phyloP scores from a whole-genome alignment of 371 early-diverging fungal genomes.

The Mortierella polycephala region DNA sequence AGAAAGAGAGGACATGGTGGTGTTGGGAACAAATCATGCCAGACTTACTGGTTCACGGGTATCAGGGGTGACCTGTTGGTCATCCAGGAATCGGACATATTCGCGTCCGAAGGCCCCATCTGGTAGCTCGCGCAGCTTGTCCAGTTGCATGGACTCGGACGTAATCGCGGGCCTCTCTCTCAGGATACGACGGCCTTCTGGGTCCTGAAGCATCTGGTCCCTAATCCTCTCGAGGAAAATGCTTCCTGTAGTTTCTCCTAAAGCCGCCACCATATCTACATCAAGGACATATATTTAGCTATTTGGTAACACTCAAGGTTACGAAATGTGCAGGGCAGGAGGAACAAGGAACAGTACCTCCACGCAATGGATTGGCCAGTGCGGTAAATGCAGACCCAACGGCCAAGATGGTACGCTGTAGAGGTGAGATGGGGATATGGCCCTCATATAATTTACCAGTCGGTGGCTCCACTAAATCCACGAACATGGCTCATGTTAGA shows the following conservation, averaged over 20 bases:
- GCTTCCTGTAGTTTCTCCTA: conserved; percentile 91
- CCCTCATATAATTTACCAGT: conserved; percentile 62
- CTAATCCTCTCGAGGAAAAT: conserved; percentile 74
- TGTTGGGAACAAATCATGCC: background rate
- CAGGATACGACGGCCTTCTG: conserved; percentile 84
- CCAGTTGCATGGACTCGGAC: conserved; percentile 72
- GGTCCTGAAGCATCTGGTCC: conserved; percentile 80
- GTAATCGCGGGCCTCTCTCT: conserved; percentile 83
- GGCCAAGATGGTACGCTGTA: conserved; percentile 73
- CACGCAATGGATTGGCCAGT: conserved; percentile 79
- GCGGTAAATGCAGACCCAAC: conserved; percentile 83
- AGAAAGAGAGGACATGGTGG: background rate
- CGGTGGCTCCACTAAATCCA: conserved; percentile 28
- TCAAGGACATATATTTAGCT: background rate
- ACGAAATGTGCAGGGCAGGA: background rate
- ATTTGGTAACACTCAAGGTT: no score
- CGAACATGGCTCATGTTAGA: no score
- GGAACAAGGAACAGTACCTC: conserved; percentile 63
- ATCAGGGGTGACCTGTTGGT: conserved; percentile 85
- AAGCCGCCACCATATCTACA: conserved; percentile 89
- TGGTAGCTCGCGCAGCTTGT: conserved; percentile 68
- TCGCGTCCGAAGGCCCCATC: conserved; percentile 87
- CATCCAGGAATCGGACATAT: conserved; percentile 84
- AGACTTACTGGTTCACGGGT: conserved; percentile 78
- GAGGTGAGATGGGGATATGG: conserved; percentile 64